Conservation (phyloP, 805 yeast species). For the Isabelozyma gotoi region DNA sequence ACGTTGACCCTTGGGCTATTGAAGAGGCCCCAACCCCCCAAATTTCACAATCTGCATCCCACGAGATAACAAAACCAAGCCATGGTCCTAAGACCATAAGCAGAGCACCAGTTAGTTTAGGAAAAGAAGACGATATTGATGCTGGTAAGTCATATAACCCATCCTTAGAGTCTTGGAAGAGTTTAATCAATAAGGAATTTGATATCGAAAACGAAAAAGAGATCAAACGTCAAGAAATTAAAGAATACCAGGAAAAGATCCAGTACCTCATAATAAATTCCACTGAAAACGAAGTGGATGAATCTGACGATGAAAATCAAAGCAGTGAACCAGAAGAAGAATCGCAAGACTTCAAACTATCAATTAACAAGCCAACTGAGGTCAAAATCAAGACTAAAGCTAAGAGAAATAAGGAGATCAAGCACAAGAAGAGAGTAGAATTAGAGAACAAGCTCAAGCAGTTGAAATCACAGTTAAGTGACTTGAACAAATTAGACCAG, state of each 20-base stretch:
- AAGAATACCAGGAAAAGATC: constrained; percentile 63
- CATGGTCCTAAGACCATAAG: constrained; percentile 55
- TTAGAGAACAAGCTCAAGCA: constrained; percentile 58
- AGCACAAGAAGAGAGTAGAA: constrained; percentile 57
- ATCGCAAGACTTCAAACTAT: constrained; percentile 45
- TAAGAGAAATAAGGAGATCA: constrained; percentile 70
- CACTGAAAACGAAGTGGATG: constrained; percentile 55
- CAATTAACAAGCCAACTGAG: constrained; percentile 69
- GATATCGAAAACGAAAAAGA: constrained; percentile 66
- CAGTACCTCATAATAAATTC: constrained; percentile 62
- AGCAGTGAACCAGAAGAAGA: constrained; percentile 32
- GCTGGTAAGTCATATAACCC: constrained; percentile 96
- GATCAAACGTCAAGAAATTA: constrained; percentile 57
- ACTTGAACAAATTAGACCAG: constrained; percentile 46
- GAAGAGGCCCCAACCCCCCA: constrained; percentile 18
- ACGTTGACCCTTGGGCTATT: constrained; percentile 72
- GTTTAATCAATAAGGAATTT: constrained; percentile 65
- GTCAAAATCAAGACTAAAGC: constrained; percentile 72
- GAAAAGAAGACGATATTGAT: constrained; percentile 53
- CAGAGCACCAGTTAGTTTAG: constrained; percentile 51
- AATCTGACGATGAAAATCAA: constrained; percentile 40
- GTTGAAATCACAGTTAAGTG: constrained; percentile 59
- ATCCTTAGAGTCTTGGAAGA: constrained; percentile 77
- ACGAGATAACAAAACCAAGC: constrained; percentile 43
- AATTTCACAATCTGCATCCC: constrained; percentile 16